Evolutionary conservation across 1,284 basidiomycete genomes (phyloP), one percentile per base, ranked within the genome.

Genomic region (Coniferiporia sulphurascens): DNA sequence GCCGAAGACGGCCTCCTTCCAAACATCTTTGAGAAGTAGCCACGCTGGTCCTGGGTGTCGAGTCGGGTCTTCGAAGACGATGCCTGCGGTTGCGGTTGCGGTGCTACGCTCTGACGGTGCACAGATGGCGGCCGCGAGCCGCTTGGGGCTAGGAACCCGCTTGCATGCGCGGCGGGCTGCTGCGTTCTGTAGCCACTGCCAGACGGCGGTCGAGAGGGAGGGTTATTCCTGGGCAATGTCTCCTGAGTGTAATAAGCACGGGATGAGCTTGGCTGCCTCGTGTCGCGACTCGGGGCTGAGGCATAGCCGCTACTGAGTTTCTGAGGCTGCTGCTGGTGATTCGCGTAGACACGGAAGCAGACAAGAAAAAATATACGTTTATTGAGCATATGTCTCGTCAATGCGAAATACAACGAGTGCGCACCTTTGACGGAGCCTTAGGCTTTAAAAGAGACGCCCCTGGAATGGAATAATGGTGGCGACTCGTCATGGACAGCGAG

Each of bases 1-100:
- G 43, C 50, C 22, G 60, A 46, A 3, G 55, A 34, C n/a, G 44
- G 36, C 35, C 52, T 55, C 19, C 56, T 45, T 21, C 60, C 43
- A 35, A 62, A 62, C 60, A 62, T 62, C 36, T 62, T 62, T 13
- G 60, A 58, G 52, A 62, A 62, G 48, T 59, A 59, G 48, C 48
- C 36, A 15, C 56, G 52, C 22, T 51, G 46, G 32, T 57, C 60
- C 8, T 44, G 54, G 2, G 49, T 52, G 22, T 62, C 56, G 17
- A 55, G 35, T 15, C 56, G 60, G 17, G 36, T 54, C 15, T 50
- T 52, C 22, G 60, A 62, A 15, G 60, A 58, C 7, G 60, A 62
- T 9, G 60, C 36, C 12, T 56, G 54, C 41, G 54, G 41, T 48
- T 48, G 45, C 41, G 54, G 41, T 48, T 48, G 45, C 13, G 55